Base-by-base conservation (phyloP, 164 flowering plant species). In the Hamamelis virginiana region DNA sequence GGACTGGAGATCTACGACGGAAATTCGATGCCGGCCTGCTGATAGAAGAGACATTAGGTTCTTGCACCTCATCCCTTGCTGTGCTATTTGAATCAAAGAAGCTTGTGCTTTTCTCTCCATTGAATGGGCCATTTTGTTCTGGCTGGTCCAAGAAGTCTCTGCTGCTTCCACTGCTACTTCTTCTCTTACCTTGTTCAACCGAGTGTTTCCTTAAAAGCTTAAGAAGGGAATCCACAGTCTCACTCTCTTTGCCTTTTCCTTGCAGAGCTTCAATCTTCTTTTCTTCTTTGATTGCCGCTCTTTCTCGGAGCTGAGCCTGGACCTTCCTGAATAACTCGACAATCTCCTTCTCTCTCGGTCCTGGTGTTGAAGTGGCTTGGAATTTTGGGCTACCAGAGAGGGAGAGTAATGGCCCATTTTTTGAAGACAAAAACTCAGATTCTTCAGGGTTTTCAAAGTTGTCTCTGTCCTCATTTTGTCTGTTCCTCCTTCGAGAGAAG, bases 151-250 rank as follows among this genome's bases (percentile, higher is more conserved):
- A 66, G 59, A 72, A 69, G 61, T 81, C 88, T n/a, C 43, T 74
- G 69, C 53, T 65, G 62, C 65, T 71, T 14, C 64, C 60, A 33
- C 71, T 67, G 43, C 64, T 67, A 45, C 45, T 69, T 63, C 70
- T 87, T 63, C 73, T 80, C 75, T 83, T 84, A 44, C 88, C 85
- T 70, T 88, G 91, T 52, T 88, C 90, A 59, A 70, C 83, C 0
- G 97, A 88, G 76, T 92, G 97, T 65, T 91, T 89, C 68, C 91
- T 75, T 50, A 92, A 73, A 64, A 92, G 81, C 67, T 89, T 87
- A 23, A 94, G 89, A 64, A 91, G 97, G 58, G 97, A 88, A 79
- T 88, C 93, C 26, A 90, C 97, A n/a, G 95, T 88, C 65, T 86
- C 97, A 72, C 78, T 86, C 74, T 84, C 89, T 79, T 76, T 84